phyloP scores from a whole-genome alignment of 176 grass and related monocot genomes.

The Aechmea fasciata region DNA sequence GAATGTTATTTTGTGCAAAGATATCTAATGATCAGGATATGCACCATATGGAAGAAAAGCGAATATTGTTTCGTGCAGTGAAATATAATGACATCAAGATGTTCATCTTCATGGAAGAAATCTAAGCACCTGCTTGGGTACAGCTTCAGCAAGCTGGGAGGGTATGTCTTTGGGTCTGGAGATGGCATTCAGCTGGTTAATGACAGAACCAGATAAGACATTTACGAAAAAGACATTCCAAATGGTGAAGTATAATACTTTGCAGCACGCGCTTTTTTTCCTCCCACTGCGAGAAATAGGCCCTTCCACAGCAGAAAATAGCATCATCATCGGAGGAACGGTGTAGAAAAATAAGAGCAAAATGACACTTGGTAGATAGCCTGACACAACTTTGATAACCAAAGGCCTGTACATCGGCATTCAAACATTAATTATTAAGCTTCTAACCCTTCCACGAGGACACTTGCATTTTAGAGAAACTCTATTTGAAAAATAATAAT shows the following conservation, averaged over 20 bases:
- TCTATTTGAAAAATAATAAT: not conserved
- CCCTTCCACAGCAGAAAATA: conserved; percentile 78
- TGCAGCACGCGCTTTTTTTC: conserved; percentile 79
- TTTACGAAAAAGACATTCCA: conserved; percentile 97
- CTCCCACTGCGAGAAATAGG: conserved; percentile 70
- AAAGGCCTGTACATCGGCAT: conserved; percentile 41
- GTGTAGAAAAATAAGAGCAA: conserved; percentile 70
- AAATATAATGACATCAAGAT: not conserved
- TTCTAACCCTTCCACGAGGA: not conserved
- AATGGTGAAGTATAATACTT: conserved; percentile 69
- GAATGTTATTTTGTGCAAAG: too few species aligned
- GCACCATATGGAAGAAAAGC: too few species aligned
- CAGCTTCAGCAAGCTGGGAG: conserved; percentile 64
- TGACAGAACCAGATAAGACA: conserved; percentile 70
- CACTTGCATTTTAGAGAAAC: not conserved
- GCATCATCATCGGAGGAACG: conserved; percentile 81
- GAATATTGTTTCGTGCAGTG: not conserved
- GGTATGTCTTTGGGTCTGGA: conserved; percentile 72
- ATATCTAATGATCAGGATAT: too few species aligned
- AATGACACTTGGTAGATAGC: conserved; percentile 86
- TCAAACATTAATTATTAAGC: not conserved
- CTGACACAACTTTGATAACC: conserved; percentile 52
- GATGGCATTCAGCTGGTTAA: conserved; percentile 60
- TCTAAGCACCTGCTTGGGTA: conserved; percentile 73
- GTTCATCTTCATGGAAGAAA: not conserved